Evolutionary conservation across 176 grass and related monocot species (phyloP), one percentile per base, ranked within the genome.

Genomic region (Musa schizocarpa): DNA sequence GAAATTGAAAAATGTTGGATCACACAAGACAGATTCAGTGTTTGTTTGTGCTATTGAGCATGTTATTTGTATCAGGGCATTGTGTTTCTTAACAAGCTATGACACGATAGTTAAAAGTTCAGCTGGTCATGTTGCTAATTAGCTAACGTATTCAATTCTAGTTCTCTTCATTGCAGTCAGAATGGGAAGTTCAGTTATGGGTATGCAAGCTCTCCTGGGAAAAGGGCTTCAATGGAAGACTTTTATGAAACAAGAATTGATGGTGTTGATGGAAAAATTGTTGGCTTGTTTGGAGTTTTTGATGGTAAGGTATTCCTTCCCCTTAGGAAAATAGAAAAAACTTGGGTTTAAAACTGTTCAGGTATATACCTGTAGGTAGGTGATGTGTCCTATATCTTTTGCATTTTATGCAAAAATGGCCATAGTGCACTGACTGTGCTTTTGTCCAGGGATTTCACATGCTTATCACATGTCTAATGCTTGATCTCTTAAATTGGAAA

Each of bases 131-230:
- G 53, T 50, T 24, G 19, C 76, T 52, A 34, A 71, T 22, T 74
- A 12, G 50, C 43, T 84, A 62, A 69, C 52, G 50, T 55, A 3
- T 24, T 10, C 20, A 2, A 61, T n/a, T 20, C 14, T 61, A 69
- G 54, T 11, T 79, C n/a, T 77, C 9, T 51, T 63, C 19, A 11
- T 77, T 62, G 29, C 82, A 96, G 89, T 87, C 86, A 89, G 53
- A 90, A 92, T 24, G 89, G 92, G 24, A 96, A 89, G 75, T 89
- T 96, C 63, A 92, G 84, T 80, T 96, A 89, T 65, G 92, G 92
- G 0, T 92, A 92, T 27, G 92, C 92, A 2, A 92, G 80, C 82
- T 92, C 82, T 56, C 92, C 76, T 1, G 92, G 92, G 19, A 92
- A 92, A 72, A 89, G 92, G 58, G 81, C 92, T 0, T 92, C 84